Evolutionary conservation across 768 basidiomycete species (phyloP).

Genomic region (Leccinellum rugosiceps): DNA sequence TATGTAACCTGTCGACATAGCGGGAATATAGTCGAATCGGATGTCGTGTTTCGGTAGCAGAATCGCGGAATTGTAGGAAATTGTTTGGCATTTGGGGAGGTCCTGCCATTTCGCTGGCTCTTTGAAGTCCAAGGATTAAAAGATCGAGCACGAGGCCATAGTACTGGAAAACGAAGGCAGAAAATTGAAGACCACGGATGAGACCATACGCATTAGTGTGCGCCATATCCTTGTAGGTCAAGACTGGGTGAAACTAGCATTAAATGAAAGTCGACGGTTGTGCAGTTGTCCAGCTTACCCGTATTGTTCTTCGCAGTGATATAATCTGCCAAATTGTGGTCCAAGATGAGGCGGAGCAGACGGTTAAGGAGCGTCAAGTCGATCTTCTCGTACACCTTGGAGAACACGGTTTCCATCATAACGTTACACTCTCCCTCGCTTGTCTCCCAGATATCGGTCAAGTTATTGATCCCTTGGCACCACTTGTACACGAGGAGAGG

Average conservation of each 20-base stretch:
- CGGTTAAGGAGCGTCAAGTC: constrained; percentile 95
- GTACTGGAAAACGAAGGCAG: constrained; percentile 98
- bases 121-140: constrained; percentile 93
- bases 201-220: constrained; percentile 97
- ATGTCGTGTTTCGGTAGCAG: constrained; percentile 91
- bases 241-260: constrained; percentile 34
- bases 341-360: constrained; percentile 90
- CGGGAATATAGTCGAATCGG: constrained; percentile 98
- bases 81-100: constrained; percentile 98
- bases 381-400: constrained; percentile 99
- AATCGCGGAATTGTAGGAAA: constrained; percentile 96
- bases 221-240: constrained; percentile 98
- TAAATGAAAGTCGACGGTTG: constrained; percentile 2
- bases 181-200: constrained; percentile 97
- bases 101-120: constrained; percentile 98
- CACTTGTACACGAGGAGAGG: constrained; percentile 98
- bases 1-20: constrained; percentile 92
- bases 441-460: constrained; percentile 98
- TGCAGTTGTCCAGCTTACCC: constrained; percentile 32
- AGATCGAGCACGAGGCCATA: constrained; percentile 95
- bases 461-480: constrained; percentile 99
- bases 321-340: constrained; percentile 98
- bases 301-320: constrained; percentile 99
- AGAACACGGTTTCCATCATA: constrained; percentile 97
- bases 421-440: constrained; percentile 97